Evolutionary conservation across 2,329 filamentous ascomycete species (phyloP), one percentile per base, ranked within the genome.

Genomic region (Trichoderma sp.): DNA sequence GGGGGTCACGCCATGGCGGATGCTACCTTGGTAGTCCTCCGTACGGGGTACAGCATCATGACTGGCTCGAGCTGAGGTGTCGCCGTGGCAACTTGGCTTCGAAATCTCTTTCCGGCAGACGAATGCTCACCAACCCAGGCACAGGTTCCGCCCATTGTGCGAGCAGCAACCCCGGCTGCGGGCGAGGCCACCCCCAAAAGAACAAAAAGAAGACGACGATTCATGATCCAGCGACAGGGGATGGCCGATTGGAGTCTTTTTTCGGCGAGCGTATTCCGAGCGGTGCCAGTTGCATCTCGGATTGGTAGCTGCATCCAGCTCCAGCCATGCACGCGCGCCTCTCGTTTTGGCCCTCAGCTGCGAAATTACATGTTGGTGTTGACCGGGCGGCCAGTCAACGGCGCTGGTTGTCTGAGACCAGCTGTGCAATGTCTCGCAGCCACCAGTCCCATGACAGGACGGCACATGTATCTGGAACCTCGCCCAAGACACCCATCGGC

Each of bases 371-470:
- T 64, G 61, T 37, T 15, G 52, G 37, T 37, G 64, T 59, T 50
- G 53, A 29, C 27, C 39, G 29, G 54, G 54, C 64, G 42, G 42
- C 64, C 64, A 66, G 64, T 59, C 39, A 58, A 59, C 54, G 54
- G 64, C 32, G 37, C 22, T 32, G 48, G 48, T 35, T 59, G 53
- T 48, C 53, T 66, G 56, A 61, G 56, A 32, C 45, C 64, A 67
- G 42, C 64, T 67, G 64, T 34, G 64, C 64, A 67, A 67, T 67
- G 64, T 67, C 64, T 67, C 64, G 64, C 64, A 61, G 64, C 56
- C 64, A 61, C 64, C 64, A 67, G 64, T 67, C 64, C 56, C 64
- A 60, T 67, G 64, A 67, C 56, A 60, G 64, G 42, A 60, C 64
- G 54, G 54, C 53, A 66, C 54, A 59, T 58, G 64, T 66, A 59